Base-by-base conservation (phyloP, 768 basidiomycete genomes). In the Panaeolus papilionaceus region DNA sequence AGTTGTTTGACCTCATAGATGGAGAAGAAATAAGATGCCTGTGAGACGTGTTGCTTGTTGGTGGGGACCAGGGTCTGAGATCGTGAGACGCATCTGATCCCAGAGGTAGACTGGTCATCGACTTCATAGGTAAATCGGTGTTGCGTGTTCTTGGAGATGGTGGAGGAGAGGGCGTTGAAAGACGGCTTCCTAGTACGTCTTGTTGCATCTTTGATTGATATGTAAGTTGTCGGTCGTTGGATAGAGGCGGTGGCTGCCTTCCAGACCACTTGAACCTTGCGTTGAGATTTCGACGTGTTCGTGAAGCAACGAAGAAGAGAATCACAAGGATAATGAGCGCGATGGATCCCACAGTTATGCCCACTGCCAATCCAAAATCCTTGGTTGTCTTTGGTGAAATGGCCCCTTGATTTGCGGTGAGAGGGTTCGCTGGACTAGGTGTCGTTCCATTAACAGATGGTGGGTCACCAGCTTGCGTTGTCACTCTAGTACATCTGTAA, bases 291-390 rank as follows among this genome's bases (percentile, higher is more conserved):
- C 63, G 49, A n/a, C 38, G 65, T 33, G 65, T 65, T 45, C 42
- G 33, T 14, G 42, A 63, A 47, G 66, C 58, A 42, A 69, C 37
- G 38, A 69, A 7, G 28, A 66, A n/a, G 18, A 69, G 12, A 39
- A 40, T 33, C 4, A 69, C 14, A 5, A 69, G 38, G 38, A 69
- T 47, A 37, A 69, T 49, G 16, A 62, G 20, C 39, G 44, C 33
- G 28, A 69, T n/a, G 3, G 62, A 37, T 18, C 68, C 68, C 16
- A 54, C 23, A 42, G 49, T 38, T 16, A 44, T 38, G 26, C 68
- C 68, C n/a, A 64, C 42, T 14, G 64, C 33, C 12, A 66, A 18
- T 7, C 65, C 65, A 47, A 66, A 39, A 11, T 33, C 61, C 51
- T 69, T 64, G 26, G 12, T 65, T 62, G 62, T 16, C 45, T 37